Base-by-base conservation (phyloP, 2,329 filamentous ascomycete genomes). In the Sporothrix luriei region DNA sequence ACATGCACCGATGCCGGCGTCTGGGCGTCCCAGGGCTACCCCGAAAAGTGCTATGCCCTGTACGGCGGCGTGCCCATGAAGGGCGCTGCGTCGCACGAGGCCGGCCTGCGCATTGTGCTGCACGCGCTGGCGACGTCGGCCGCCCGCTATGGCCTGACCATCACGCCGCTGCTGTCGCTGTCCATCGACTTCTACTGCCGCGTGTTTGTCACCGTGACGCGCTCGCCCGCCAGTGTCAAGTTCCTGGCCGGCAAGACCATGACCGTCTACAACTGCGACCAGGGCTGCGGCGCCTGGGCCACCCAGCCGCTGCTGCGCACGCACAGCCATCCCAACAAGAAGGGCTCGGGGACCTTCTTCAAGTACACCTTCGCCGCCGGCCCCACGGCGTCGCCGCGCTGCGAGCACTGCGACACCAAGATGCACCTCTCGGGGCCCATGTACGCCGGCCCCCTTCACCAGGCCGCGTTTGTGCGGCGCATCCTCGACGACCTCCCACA, bases 1-100 rank as follows among this genome's bases (percentile, higher is more conserved):
- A 99, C 95, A 1, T 99, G 95, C 80, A 99, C 95, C 0, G 95
- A 99, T 78, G 94, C 94, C 11, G 93, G 91, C 11, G 92, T 99
- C 2, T 99, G 94, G 86, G 94, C 94, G 1, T 97, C 94, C 0
- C 91, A 92, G 74, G 93, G 94, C 69, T 99, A 98, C 77, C 89
- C 92, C 1, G 95, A 99, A 78, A 99, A 99, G 82, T 88, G 93
- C 3, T 99, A 90, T 78, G 90, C 94, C 0, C 84, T 97, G n/a
- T 99, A 99, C 76, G 95, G 95, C 3, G 95, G 95, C 46, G 82
- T 94, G 19, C 93, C 95, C 0, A 81, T 94, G 71, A 97, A 97
- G 80, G 94, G 93, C 0, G 83, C 87, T 65, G 90, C 93, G 76
- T 94, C 91, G 29, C 95, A 99, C 75, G 95, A 99, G 80, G 93